Percentiles rank a stretch among this genome's conserved stretches.
These are phyloP conservation scores for Aspergillus ibericus DNA, from an alignment of 2,329 filamentous ascomycete species.

Conservation along the genomic window DNA sequence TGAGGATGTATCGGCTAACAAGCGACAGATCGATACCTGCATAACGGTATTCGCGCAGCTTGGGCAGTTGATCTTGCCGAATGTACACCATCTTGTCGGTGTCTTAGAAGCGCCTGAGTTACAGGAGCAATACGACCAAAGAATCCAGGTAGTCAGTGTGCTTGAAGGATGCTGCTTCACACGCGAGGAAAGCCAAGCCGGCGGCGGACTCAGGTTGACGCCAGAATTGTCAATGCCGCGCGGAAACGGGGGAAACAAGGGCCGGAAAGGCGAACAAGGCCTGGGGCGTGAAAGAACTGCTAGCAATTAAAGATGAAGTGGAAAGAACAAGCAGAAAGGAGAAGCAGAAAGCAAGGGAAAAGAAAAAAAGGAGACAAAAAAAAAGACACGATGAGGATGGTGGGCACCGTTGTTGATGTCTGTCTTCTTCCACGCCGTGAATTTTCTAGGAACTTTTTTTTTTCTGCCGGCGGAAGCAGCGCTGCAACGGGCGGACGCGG, in stretches of 20 bases:
- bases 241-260: constrained; percentile 6
- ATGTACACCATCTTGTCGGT: constrained; percentile 80
- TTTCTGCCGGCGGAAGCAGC: constrained; percentile 28
- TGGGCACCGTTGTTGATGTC: neutral
- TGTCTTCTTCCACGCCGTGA: neutral
- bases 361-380: constrained; percentile 6
- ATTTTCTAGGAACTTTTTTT: constrained; percentile 16
- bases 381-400: neutral
- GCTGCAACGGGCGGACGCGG: constrained; percentile 15
- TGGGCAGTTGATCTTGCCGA: constrained; percentile 82
- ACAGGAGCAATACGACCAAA: neutral
- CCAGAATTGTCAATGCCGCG: constrained; percentile 3
- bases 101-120: neutral
- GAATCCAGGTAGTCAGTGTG: neutral
- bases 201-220: constrained; percentile 1
- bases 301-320: neutral
- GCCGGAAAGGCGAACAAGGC: neutral
- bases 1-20: constrained; percentile 87
- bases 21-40: constrained; percentile 86
- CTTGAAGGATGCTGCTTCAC: neutral
- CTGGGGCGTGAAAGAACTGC: neutral
- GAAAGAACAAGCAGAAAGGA: neutral
- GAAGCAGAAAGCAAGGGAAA: constrained; percentile 1
- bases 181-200: constrained; percentile 1
- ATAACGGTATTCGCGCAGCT: constrained; percentile 94